Percentiles rank a stretch among this genome's conserved stretches.
Evolutionary conservation across 2,329 filamentous ascomycete species (phyloP).

Genomic region (Diaporthe vexans): DNA sequence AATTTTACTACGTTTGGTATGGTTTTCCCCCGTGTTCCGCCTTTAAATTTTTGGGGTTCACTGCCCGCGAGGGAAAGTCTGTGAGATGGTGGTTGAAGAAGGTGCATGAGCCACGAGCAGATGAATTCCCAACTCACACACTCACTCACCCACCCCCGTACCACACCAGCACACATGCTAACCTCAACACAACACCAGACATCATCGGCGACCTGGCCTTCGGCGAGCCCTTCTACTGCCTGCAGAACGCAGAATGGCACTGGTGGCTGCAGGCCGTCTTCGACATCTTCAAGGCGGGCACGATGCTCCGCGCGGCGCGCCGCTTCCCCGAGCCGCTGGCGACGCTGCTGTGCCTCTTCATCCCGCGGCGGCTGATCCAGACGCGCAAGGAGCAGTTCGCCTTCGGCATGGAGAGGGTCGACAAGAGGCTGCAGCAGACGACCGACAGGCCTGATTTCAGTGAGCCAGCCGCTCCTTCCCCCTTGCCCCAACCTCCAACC

Average conservation of each 20-base stretch:
- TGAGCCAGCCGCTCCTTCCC: background rate
- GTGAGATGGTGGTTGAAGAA: background rate
- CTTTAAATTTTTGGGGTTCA: background rate
- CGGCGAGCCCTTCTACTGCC: slow-evolving; percentile 45
- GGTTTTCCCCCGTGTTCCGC: slow-evolving; percentile 45
- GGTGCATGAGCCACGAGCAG: background rate
- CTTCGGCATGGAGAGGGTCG: slow-evolving; percentile 29
- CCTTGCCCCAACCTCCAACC: background rate
- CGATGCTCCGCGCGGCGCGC: slow-evolving; percentile 29
- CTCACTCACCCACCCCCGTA: background rate
- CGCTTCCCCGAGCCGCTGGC: slow-evolving; percentile 24
- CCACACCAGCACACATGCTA: background rate
- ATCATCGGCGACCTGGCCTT: slow-evolving; percentile 46
- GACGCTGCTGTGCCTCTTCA: slow-evolving; percentile 32
- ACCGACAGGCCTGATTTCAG: slow-evolving; percentile 34
- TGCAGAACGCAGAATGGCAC: slow-evolving; percentile 43
- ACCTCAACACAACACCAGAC: slow-evolving; percentile 37
- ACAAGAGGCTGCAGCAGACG: slow-evolving; percentile 32
- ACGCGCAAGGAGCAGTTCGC: slow-evolving; percentile 35
- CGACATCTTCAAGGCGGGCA: slow-evolving; percentile 36
- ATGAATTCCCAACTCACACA: background rate
- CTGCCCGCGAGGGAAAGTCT: slow-evolving; percentile 32
- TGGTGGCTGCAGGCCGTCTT: slow-evolving; percentile 45
- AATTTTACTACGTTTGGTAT: slow-evolving; percentile 47
- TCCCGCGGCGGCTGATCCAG: slow-evolving; percentile 25